Conservation (phyloP, 116 monocot genomes). For the Phalaenopsis hybrid region DNA sequence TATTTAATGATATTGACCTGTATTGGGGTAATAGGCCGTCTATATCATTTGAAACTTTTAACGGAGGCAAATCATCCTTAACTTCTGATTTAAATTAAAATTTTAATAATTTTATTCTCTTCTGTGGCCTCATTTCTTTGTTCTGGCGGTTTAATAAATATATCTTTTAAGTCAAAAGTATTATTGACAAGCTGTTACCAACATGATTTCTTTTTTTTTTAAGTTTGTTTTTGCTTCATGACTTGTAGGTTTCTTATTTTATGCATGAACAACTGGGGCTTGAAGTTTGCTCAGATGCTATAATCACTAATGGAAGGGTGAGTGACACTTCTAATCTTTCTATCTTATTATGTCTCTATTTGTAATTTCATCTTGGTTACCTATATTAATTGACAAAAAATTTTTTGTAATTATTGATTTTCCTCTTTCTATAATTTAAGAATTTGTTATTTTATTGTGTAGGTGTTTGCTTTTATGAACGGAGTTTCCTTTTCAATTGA, state of each 20-base stretch:
- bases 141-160: not conserved
- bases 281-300: conserved; percentile 54
- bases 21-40: not conserved
- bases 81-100: not conserved
- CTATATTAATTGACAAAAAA: not conserved
- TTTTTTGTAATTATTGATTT: not conserved
- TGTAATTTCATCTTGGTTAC: not conserved
- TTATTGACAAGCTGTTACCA: not conserved
- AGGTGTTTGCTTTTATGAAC: conserved; percentile 55
- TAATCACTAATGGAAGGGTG: conserved; percentile 98
- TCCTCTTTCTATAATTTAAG: not conserved
- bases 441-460: conserved; percentile 14
- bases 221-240: not conserved
- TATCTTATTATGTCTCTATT: not conserved
- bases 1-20: not conserved
- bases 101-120: not conserved
- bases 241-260: conserved; percentile 57
- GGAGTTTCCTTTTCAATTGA: conserved; percentile 57
- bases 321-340: conserved; percentile 2
- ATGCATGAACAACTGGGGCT: conserved; percentile 44
- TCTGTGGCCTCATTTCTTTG: not conserved
- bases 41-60: not conserved
- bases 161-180: not conserved
- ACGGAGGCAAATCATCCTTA: not conserved
- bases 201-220: not conserved